phyloP scores from a whole-genome alignment of 2,329 filamentous ascomycete species.

The Lojkania enalia region DNA sequence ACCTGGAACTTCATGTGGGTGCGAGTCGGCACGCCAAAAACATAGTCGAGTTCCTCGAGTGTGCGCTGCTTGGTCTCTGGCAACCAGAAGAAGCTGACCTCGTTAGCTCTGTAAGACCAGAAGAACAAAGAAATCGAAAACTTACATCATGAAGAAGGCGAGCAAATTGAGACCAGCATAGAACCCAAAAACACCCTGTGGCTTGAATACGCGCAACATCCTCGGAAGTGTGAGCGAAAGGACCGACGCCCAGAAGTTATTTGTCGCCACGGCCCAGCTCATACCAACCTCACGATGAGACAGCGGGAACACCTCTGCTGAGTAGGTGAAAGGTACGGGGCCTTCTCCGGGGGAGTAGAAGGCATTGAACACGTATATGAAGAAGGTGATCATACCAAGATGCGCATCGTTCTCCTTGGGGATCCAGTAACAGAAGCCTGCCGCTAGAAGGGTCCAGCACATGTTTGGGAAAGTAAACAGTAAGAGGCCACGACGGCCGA shows the following conservation, averaged over 20 bases:
- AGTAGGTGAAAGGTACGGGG: slow-evolving; percentile 66
- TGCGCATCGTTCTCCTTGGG: slow-evolving; percentile 45
- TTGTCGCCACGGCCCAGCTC: slow-evolving; percentile 69
- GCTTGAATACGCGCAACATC: slow-evolving; percentile 56
- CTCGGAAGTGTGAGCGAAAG: slow-evolving; percentile 66
- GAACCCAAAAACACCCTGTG: slow-evolving; percentile 63
- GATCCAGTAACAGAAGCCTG: slow-evolving; percentile 59
- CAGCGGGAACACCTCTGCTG: slow-evolving; percentile 70
- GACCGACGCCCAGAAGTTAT: slow-evolving; percentile 62
- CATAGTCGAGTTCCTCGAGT: slow-evolving; percentile 55
- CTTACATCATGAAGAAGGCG: slow-evolving; percentile 62
- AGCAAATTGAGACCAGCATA: slow-evolving; percentile 64
- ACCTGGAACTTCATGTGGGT: slow-evolving; percentile 46
- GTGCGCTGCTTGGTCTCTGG: slow-evolving; percentile 54
- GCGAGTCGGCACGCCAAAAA: slow-evolving; percentile 52
- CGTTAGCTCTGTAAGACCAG: slow-evolving; percentile 1
- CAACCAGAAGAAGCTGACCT: slow-evolving; percentile 57
- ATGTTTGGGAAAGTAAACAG: slow-evolving; percentile 56
- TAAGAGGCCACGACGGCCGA: slow-evolving; percentile 56
- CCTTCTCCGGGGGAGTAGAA: slow-evolving; percentile 44
- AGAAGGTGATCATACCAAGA: slow-evolving; percentile 57
- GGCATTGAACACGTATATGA: slow-evolving; percentile 53
- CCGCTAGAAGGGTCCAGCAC: slow-evolving; percentile 52
- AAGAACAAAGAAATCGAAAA: not conserved
- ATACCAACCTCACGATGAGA: slow-evolving; percentile 73